Evolutionary conservation across 2,329 filamentous ascomycete species (phyloP), one percentile per base, ranked within the genome.

Genomic region (Aspergillus fischeri): DNA sequence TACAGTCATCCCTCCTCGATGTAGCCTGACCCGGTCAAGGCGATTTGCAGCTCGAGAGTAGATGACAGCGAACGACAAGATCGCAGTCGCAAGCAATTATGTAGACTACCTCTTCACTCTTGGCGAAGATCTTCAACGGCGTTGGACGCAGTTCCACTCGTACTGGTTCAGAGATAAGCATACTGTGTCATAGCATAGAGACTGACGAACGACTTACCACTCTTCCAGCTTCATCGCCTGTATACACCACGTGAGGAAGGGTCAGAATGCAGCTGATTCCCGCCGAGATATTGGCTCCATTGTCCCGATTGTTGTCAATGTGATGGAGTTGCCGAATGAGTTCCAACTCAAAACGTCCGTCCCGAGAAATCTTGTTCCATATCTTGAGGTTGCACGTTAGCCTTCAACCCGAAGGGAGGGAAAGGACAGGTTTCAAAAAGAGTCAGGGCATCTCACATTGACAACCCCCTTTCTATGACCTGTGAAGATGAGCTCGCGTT

Each of bases 211-310:
- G 58, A 84, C 87, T 84, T 70, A 94, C 90, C 75, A 99, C 93
- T 79, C 87, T 83, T 29, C 94, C 94, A 62, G 92, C 89, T 62
- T 97, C 94, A 77, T 97, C 94, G 3, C 93, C 94, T 0, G 92
- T 96, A 74, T 97, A 97, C 9, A 97, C 86, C 60, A 88, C 83
- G 61, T 88, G 87, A 53, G 90, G 86, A 82, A 92, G 89, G 2
- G 93, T 89, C 56, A 90, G 81, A 53, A 99, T 89, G 70, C 90
- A 95, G 41, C 90, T 96, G 59, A 97, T 92, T 0, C 88, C 87
- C 2, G 88, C 87, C 44, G 65, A 70, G 57, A 78, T 79, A 60
- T 81, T 82, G 38, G 73, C 65, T 68, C 85, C 75, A 70, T 83
- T 78, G 81, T 81, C 87, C 51, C 84, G 85, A 63, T 82, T 84